Conservation (phyloP, 306 rosid genomes). For the Gastrolobium bilobum region DNA sequence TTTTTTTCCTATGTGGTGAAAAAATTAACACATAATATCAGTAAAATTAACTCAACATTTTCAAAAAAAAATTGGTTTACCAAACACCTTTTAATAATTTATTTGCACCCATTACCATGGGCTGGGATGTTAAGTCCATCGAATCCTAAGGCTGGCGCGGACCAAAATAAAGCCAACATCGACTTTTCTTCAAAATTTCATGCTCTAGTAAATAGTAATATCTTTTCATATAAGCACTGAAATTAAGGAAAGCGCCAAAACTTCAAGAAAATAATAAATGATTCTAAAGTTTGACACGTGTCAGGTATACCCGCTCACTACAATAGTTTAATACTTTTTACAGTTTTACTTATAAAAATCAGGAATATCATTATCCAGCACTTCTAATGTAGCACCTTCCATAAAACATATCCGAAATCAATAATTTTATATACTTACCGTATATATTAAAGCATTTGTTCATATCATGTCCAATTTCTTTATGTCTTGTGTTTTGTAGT, state of each 20-base stretch:
- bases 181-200: neutral
- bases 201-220: neutral
- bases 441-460: neutral
- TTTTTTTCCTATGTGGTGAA: too few species aligned
- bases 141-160: too few species aligned
- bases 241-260: neutral
- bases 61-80: too few species aligned
- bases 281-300: neutral
- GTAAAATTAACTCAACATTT: too few species aligned
- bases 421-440: neutral
- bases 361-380: neutral
- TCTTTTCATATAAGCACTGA: slow-evolving; percentile 1
- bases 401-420: neutral
- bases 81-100: too few species aligned
- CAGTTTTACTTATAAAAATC: neutral
- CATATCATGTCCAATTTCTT: slow-evolving; percentile 16
- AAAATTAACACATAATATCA: too few species aligned
- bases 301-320: neutral
- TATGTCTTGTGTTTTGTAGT: slow-evolving; percentile 24
- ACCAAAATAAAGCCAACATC: too few species aligned
- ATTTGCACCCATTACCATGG: too few species aligned
- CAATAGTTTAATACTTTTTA: slow-evolving; percentile 3
- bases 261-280: neutral
- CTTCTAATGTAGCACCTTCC: slow-evolving; percentile 1
- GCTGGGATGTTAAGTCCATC: too few species aligned